Base-by-base conservation (phyloP, 805 yeast genomes). In the Candida silvicultrix region DNA sequence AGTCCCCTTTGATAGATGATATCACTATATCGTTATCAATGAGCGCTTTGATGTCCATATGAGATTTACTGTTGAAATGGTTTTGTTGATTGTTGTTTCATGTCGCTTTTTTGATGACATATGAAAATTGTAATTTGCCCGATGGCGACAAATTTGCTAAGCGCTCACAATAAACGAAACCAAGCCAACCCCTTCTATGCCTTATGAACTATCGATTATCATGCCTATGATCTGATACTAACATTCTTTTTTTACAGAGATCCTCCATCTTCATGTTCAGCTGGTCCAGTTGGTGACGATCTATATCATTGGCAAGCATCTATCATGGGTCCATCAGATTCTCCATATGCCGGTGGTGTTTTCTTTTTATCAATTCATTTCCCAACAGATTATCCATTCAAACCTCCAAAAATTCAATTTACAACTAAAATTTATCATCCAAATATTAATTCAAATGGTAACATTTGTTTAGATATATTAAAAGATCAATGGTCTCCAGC, bases 401-500 rank as follows among this genome's bases (percentile, higher is more conserved):
- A 94, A 73, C 97, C 99, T 47, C 99, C 99, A 54, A 92, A 89
- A 75, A 83, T 85, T 54, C 77, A 80, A 51, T 92, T 92, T 77
- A 89, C 95, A 56, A 92, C 99, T 42, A 87, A 90, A 71, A 90
- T 92, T 66, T 92, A 92, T 70, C 99, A 92, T 67, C 98, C 98
- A 60, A 92, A 92, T 71, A 92, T 92, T 73, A 90, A 92, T 71
- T 81, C 92, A 45, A 88, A 87, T 63, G 99, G 99, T 66, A 85
- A 89, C 68, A 92, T 92, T 62, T 92, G 99, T 77, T 77, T 92
- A 56, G 99, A 94, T 70, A 92, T 94, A 65, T 79, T 94, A 66
- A 90, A 92, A 68, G 98, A 94, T 64, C 96, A 92, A 68, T 94
- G 99, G 99, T 90, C 98, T 22, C 99, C 99, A 22, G 98, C 97